Evolutionary conservation across 768 basidiomycete genomes (phyloP).

Genomic region (Daedalea quercina): DNA sequence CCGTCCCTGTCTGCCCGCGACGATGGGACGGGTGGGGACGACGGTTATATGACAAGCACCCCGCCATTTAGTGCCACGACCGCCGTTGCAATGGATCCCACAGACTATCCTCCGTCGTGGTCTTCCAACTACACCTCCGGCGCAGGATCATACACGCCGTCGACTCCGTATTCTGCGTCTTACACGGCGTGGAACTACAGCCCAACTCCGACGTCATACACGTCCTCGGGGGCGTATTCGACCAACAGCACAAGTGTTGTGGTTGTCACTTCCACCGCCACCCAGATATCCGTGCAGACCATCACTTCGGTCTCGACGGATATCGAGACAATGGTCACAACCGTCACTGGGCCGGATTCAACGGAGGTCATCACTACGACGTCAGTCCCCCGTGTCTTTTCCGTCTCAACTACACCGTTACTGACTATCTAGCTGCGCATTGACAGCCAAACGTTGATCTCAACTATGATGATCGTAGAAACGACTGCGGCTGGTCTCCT

Average conservation of each 20-base stretch:
- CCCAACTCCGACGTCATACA: background rate
- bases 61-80: no score
- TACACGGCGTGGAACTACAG: no score
- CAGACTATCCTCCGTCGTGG: no score
- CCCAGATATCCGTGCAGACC: background rate
- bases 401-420: background rate
- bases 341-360: constrained; percentile 10
- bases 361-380: constrained; percentile 12
- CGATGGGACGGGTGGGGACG: no score
- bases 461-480: constrained; percentile 15
- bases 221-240: background rate
- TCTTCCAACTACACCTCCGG: no score
- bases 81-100: no score
- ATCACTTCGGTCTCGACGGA: background rate
- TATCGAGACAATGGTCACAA: constrained; percentile 11
- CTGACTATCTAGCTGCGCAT: background rate
- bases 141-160: no score
- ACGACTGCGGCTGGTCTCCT: constrained; percentile 14
- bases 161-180: no score
- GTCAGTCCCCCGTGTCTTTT: background rate
- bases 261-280: constrained; percentile 1
- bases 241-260: background rate
- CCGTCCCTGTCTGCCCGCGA: no score
- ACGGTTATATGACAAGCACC: no score
- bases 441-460: constrained; percentile 10